Base-by-base conservation (phyloP, 768 basidiomycete genomes). In the Pilatotrama ljubarskyi region DNA sequence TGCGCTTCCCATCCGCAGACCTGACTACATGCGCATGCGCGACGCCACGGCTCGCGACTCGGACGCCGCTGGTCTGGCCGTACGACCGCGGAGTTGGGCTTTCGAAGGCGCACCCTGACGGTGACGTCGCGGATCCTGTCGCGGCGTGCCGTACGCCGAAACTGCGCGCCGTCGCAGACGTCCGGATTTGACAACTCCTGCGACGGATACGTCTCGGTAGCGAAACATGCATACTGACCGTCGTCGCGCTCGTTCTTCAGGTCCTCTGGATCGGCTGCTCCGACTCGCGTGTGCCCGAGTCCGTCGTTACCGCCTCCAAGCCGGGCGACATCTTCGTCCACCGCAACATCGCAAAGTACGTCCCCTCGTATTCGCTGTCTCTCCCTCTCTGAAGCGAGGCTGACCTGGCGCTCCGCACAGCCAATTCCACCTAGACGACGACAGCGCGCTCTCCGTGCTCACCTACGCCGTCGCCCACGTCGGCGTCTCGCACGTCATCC, bases 301-400 rank as follows among this genome's bases (percentile, higher is more conserved):
- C 84, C 36, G 86, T 90, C 64, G 76, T 90, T 57, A 86, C 85
- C 36, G 83, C 78, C 36, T 77, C 84, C 9, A 79, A 80, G 63
- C 93, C 93, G 0, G 94, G 93, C 53, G 87, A 88, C 43, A 83
- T 91, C 61, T 95, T 95, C 67, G 85, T 88, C 26, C 86, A 93
- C 73, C 79, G 93, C 47, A 95, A 95, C 73, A 87, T 95, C 64
- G 93, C 92, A 53, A 95, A 96, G 88, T 91, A 64, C 58, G 85
- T 74, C 55, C 35, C 50, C 8, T 40, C 50, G 6, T 40, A 14
- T 36, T n/a, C 37, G 52, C 40, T 35, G n/a, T 54, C 22, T 25
- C 8, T 15, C 35, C n/a, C 24, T 24, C 9, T 26, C 18, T 53
- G 17, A 20, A 47, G 48, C 50, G n/a, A 41, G 22, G 13, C 47